Percentiles rank a stretch among this genome's conserved stretches.
These are phyloP conservation scores for Hansenula anomala DNA, from an alignment of 1,139 yeast species.

Conservation along the genomic window DNA sequence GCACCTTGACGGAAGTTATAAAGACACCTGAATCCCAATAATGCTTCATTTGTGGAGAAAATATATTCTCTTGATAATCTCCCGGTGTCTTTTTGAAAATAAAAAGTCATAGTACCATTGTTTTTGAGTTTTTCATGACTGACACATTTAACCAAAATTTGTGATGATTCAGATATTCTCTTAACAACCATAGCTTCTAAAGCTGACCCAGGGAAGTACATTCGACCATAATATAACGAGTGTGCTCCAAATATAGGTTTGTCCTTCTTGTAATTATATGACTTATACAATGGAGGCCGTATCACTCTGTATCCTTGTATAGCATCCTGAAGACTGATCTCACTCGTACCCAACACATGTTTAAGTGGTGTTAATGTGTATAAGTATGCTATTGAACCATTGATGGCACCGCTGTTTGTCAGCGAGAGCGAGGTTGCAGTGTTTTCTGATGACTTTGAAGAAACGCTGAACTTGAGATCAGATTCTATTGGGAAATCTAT, in stretches of 20 bases:
- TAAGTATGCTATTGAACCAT: conserved; percentile 81
- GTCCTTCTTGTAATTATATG: conserved; percentile 12
- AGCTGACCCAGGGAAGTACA: conserved; percentile 85
- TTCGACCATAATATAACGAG: conserved; percentile 66
- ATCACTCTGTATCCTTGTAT: conserved; percentile 72
- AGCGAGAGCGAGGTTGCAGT: conserved; percentile 76
- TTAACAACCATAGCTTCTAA: conserved; percentile 86
- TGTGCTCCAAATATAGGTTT: conserved; percentile 11
- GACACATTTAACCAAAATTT: conserved; percentile 68
- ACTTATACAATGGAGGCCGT: conserved; percentile 33
- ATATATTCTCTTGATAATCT: conserved; percentile 70
- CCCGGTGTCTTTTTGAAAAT: conserved; percentile 65
- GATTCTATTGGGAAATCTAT: conserved; percentile 73
- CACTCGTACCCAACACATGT: conserved; percentile 46
- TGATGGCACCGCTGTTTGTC: conserved; percentile 61
- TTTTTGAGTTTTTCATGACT: conserved; percentile 61
- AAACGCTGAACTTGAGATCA: conserved; percentile 62
- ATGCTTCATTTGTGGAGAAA: conserved; percentile 83
- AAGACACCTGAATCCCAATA: conserved; percentile 77
- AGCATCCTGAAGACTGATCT: conserved; percentile 62
- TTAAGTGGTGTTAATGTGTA: conserved; percentile 61
- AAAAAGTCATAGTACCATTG: conserved; percentile 59
- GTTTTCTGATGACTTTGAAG: conserved; percentile 66
- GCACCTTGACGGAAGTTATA: conserved; percentile 57
- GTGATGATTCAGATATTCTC: conserved; percentile 54